Evolutionary conservation across 352 stramenopile genomes (phyloP), one percentile per base, ranked within the genome.

Genomic region (Phytophthora capsici): DNA sequence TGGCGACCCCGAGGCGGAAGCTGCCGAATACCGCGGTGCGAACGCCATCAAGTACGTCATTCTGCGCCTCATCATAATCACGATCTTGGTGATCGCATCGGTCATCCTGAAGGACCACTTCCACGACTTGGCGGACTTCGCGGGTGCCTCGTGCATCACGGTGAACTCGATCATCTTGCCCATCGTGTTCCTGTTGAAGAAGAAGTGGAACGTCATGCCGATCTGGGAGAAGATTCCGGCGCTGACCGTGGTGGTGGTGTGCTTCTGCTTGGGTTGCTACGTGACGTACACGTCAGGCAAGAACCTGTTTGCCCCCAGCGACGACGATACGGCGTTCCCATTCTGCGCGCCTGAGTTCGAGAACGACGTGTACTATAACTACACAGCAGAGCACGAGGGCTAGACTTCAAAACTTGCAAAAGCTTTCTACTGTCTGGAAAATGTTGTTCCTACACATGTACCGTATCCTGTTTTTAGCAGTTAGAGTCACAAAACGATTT

Each of bases 41-140:
- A 80, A 80, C 51, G 26, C 53, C 12, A 64, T 80, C 50, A 80
- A 80, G 69, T 80, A 83, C 36, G 38, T 75, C 2, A 41, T 68
- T 9, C 62, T 86, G 5, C 75, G 77, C 16, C 17, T 80, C 16
- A 30, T 63, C 1, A 77, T 84, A 6, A 70, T 86, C 23, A 26
- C 46, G 7, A 26, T 77, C 8, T 51, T 82, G 4, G 75, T 80
- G 3, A 58, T 82, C 20, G 54, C 63, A 17, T 72, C 75, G 2
- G 57, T 86, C 16, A 10, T 84, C 0, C 43, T 86, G 19, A 71
- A 80, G 52, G 71, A 86, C 68, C 64, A 80, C 19, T 84, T 86
- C 37, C 41, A 52, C 13, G 75, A 79, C 34, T 52, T 82, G 43
- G 55, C 62, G 0, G 75, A 82, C 53, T 86, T 86, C 26, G 64